phyloP scores from a whole-genome alignment of 2,329 filamentous ascomycete species.

The Aspergillus uvarum region DNA sequence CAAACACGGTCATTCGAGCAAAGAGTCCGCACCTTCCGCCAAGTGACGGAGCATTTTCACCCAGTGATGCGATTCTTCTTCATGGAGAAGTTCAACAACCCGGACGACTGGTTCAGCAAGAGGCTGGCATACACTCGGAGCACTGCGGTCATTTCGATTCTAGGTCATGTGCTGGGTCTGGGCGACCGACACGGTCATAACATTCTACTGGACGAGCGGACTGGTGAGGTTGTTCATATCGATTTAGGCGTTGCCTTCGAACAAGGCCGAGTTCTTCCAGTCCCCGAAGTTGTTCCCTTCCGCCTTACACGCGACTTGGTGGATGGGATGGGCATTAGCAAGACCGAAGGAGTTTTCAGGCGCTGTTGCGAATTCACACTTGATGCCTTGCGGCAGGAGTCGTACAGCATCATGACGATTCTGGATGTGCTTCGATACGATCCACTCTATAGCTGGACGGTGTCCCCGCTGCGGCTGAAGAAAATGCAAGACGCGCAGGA shows the following conservation, averaged over 20 bases:
- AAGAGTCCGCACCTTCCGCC: slow-evolving; percentile 72
- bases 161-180: slow-evolving; percentile 87
- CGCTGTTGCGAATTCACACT: slow-evolving; percentile 98
- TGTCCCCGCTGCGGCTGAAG: slow-evolving; percentile 68
- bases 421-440: slow-evolving; percentile 98
- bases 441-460: slow-evolving; percentile 92
- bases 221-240: slow-evolving; percentile 93
- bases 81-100: slow-evolving; percentile 88
- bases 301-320: slow-evolving; percentile 90
- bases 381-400: slow-evolving; percentile 89
- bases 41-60: slow-evolving; percentile 77
- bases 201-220: slow-evolving; percentile 85
- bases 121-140: slow-evolving; percentile 89
- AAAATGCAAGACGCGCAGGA: slow-evolving; percentile 62
- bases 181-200: slow-evolving; percentile 97
- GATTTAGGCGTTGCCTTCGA: slow-evolving; percentile 97
- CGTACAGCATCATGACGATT: slow-evolving; percentile 97
- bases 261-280: slow-evolving; percentile 87
- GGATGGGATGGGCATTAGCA: slow-evolving; percentile 94
- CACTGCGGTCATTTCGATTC: slow-evolving; percentile 91
- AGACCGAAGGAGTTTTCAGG: slow-evolving; percentile 92
- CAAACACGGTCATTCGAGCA: slow-evolving; percentile 68
- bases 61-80: slow-evolving; percentile 97
- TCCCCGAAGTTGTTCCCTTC: slow-evolving; percentile 95
- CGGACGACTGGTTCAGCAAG: slow-evolving; percentile 92